Conservation (phyloP, 768 basidiomycete species). For the Mycena kentingensis region DNA sequence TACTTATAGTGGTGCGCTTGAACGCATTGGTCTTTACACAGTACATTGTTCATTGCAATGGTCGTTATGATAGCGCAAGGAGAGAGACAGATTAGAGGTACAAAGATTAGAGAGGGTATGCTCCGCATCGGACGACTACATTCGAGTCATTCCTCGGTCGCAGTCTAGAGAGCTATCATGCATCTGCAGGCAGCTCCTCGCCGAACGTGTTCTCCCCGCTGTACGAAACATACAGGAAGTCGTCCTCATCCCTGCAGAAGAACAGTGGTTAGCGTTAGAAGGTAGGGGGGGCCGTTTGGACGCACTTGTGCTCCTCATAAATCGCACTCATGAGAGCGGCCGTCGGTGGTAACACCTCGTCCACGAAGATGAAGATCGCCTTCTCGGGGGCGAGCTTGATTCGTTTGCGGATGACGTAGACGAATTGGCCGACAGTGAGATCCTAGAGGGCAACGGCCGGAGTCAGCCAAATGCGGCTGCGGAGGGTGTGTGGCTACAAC, state of each 20-base stretch:
- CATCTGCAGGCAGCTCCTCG: slow-evolving; percentile 19
- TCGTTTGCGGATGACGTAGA: slow-evolving; percentile 99
- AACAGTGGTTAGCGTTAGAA: slow-evolving; percentile 29
- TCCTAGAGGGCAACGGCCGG: slow-evolving; percentile 53
- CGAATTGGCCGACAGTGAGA: slow-evolving; percentile 96
- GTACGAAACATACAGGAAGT: slow-evolving; percentile 98
- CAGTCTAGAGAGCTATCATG: not conserved
- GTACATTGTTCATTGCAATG: no score
- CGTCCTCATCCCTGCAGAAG: slow-evolving; percentile 86
- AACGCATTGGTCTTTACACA: no score
- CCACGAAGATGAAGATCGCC: slow-evolving; percentile 99
- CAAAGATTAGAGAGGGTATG: slow-evolving; percentile 18
- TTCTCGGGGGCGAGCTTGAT: slow-evolving; percentile 99
- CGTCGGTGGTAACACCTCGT: slow-evolving; percentile 97
- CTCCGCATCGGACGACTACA: slow-evolving; percentile 16
- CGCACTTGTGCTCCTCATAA: slow-evolving; percentile 99
- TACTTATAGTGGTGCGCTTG: no score
- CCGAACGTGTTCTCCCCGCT: slow-evolving; percentile 98
- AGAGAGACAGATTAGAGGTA: slow-evolving; percentile 26
- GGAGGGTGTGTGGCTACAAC: slow-evolving; percentile 29
- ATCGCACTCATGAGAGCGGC: slow-evolving; percentile 98
- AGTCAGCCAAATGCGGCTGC: not conserved
- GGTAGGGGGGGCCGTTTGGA: slow-evolving; percentile 21
- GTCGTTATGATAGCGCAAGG: slow-evolving; percentile 20
- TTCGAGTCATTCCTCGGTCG: no score